Conservation (phyloP, 371 early-diverging fungal species). For the Zopfochytrium polystomum region DNA sequence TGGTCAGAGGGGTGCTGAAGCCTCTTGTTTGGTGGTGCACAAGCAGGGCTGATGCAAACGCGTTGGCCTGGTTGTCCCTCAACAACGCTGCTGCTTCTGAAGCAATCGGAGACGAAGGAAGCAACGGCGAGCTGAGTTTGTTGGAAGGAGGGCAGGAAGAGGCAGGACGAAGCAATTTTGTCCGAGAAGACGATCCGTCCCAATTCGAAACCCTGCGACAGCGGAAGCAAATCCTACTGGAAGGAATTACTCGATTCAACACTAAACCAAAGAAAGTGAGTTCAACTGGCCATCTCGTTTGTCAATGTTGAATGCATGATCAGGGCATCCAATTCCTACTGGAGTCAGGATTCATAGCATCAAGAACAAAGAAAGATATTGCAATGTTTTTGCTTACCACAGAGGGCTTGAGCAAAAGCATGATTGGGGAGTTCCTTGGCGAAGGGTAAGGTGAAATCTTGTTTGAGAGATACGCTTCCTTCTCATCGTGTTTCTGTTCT, state of each 20-base stretch:
- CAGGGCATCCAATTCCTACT: slow-evolving; percentile 71
- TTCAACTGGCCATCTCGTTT: background rate
- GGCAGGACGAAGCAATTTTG: background rate
- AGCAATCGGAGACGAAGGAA: slow-evolving; percentile 24
- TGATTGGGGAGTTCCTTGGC: slow-evolving; percentile 93
- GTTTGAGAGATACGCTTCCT: too few relatives aligned
- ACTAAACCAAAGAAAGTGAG: slow-evolving; percentile 77
- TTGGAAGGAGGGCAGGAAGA: too few relatives aligned
- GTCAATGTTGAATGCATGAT: background rate
- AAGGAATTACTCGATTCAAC: slow-evolving; percentile 79
- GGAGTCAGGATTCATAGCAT: slow-evolving; percentile 61
- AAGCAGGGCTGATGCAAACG: too few relatives aligned
- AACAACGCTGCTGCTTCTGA: slow-evolving; percentile 5
- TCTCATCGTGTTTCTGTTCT: too few relatives aligned
- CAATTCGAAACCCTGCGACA: slow-evolving; percentile 74
- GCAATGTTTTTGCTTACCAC: slow-evolving; percentile 72
- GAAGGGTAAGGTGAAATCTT: slow-evolving; percentile 70
- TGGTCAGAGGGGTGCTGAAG: slow-evolving; percentile 51
- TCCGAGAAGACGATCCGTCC: slow-evolving; percentile 63
- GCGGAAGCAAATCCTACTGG: slow-evolving; percentile 73
- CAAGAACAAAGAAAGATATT: slow-evolving; percentile 56
- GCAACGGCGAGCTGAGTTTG: too few relatives aligned
- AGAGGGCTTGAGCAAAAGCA: slow-evolving; percentile 76
- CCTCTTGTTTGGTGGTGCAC: slow-evolving; percentile 60
- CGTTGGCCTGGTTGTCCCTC: too few relatives aligned